Percentiles rank a stretch among this genome's conserved stretches.
phyloP scores from a whole-genome alignment of 768 basidiomycete genomes.

The Rhizopogon roseolus region DNA sequence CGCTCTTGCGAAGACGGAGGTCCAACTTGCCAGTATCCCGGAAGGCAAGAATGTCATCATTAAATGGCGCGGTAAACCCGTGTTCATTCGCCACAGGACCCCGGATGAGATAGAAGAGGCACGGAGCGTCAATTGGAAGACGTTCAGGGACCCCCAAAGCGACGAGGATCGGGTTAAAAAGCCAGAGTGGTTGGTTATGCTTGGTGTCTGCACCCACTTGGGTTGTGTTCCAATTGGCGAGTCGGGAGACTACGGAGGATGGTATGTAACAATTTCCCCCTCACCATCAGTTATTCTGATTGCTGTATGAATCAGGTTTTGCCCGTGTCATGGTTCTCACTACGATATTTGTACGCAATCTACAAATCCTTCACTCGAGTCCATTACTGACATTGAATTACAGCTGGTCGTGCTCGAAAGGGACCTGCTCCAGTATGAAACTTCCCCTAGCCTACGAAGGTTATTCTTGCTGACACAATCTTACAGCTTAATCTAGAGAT shows the following conservation, averaged over 20 bases:
- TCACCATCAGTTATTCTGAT: not conserved
- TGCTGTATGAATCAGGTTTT: constrained; percentile 55
- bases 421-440: constrained; percentile 88
- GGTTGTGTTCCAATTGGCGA: constrained; percentile 99
- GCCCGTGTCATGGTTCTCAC: constrained; percentile 98
- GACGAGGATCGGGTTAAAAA: constrained; percentile 88
- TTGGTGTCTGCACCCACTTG: constrained; percentile 94
- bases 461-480: constrained; percentile 5
- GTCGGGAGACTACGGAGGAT: constrained; percentile 95
- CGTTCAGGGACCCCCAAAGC: constrained; percentile 85
- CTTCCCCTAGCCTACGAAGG: not conserved
- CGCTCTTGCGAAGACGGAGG: constrained; percentile 96
- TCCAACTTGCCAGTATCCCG: constrained; percentile 84
- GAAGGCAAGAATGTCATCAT: constrained; percentile 97
- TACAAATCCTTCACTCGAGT: not conserved
- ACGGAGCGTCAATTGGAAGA: constrained; percentile 76
- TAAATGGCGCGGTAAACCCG: constrained; percentile 99
- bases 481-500: constrained; percentile 85
- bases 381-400: constrained; percentile 6
- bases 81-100: constrained; percentile 98
- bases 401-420: constrained; percentile 92
- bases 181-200: constrained; percentile 94
- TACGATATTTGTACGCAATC: constrained; percentile 83
- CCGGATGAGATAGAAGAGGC: constrained; percentile 90
- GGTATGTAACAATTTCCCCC: constrained; percentile 46